Evolutionary conservation across 192 early-diverging fungal genomes (phyloP).

Genomic region (Diversispora eburnea): DNA sequence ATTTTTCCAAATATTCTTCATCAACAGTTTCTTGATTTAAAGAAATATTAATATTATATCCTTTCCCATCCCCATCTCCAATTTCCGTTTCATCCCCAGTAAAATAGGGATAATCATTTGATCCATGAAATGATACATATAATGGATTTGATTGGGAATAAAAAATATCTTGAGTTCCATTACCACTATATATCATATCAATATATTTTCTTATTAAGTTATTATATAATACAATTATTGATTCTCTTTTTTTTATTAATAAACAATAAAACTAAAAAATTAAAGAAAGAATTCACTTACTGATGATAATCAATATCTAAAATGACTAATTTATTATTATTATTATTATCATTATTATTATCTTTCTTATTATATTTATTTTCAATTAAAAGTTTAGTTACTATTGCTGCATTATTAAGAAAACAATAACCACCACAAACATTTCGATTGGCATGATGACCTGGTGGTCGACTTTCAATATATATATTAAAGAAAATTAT

Average conservation of each 20-base stretch:
- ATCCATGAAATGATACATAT: conserved; percentile 60
- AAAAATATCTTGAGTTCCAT: conserved; percentile 56
- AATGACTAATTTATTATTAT: conserved; percentile 45
- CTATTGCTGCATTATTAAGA: conserved; percentile 52
- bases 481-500: background rate
- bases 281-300: conserved; percentile 30
- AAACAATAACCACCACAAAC: conserved; percentile 57
- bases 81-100: conserved; percentile 52
- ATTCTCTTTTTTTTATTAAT: no score
- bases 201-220: no score
- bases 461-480: conserved; percentile 45
- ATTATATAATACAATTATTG: no score
- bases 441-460: conserved; percentile 52
- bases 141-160: conserved; percentile 54
- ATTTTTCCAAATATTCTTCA: conserved; percentile 50
- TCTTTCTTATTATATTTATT: conserved; percentile 15
- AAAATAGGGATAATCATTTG: conserved; percentile 62
- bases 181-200: conserved; percentile 39
- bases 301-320: conserved; percentile 59
- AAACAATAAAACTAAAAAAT: background rate
- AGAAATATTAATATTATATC: conserved; percentile 67
- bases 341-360: conserved; percentile 29
- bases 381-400: conserved; percentile 45
- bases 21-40: conserved; percentile 51
- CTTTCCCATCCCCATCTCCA: conserved; percentile 58